Conservation (phyloP, 129 eudicot species). For the Pulicaria dysenterica region DNA sequence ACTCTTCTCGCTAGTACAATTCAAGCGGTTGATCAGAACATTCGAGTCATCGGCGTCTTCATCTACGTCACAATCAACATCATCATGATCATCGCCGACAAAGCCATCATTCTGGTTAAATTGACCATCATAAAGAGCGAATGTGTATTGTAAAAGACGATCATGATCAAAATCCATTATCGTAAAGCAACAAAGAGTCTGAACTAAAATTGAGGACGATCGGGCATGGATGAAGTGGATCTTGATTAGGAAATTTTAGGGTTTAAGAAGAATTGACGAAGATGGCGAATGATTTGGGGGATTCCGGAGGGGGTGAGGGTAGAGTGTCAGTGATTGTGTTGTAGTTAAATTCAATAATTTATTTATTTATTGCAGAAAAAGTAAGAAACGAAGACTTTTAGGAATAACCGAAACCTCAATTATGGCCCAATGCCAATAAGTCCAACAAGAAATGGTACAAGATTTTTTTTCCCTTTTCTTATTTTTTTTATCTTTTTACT, state of each 20-base stretch:
- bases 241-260: conserved; percentile 28
- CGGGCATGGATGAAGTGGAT: conserved; percentile 3
- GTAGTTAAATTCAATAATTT: background rate
- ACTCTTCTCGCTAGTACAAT: conserved; percentile 22
- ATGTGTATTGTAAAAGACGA: conserved; percentile 4
- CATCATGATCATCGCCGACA: conserved; percentile 4
- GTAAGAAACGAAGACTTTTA: background rate
- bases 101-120: background rate
- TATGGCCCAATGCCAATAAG: too few relatives aligned
- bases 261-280: conserved; percentile 27
- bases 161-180: conserved; percentile 28
- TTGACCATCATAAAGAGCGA: conserved; percentile 13
- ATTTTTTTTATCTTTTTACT: too few relatives aligned
- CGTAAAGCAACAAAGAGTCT: background rate
- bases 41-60: conserved; percentile 28
- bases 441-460: too few relatives aligned
- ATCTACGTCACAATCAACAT: conserved; percentile 3
- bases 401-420: background rate
- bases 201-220: background rate
- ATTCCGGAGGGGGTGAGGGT: background rate
- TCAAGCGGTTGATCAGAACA: conserved; percentile 17
- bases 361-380: background rate
- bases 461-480: too few relatives aligned
- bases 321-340: background rate
- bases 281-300: conserved; percentile 24